Evolutionary conservation across 106 monocot species (phyloP).

Genomic region (Allium fistulosum): DNA sequence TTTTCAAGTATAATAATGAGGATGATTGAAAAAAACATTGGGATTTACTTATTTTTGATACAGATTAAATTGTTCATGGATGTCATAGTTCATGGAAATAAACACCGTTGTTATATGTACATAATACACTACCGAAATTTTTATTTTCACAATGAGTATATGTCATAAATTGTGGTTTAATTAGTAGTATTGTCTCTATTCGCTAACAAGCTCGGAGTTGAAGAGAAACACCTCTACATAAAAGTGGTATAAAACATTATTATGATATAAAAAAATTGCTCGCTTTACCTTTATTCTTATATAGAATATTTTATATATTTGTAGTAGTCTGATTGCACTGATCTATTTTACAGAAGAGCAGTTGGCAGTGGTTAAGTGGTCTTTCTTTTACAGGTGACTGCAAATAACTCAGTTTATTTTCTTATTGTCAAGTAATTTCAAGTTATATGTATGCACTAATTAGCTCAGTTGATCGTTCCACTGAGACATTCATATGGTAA

Average conservation of each 20-base stretch:
- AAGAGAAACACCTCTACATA: conserved; percentile 29
- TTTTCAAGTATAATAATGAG: too few species aligned
- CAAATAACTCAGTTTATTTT: background rate
- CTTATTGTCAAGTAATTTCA: background rate
- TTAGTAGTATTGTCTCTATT: background rate
- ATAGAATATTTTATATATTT: too few species aligned
- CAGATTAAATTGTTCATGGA: too few species aligned
- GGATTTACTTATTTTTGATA: too few species aligned
- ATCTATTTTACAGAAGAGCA: conserved; percentile 26
- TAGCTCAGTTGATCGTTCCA: background rate
- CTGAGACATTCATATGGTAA: background rate
- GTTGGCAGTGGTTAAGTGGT: conserved; percentile 36
- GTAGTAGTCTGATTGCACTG: too few species aligned
- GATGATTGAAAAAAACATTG: too few species aligned
- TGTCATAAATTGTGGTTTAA: too few species aligned
- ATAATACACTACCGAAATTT: too few species aligned
- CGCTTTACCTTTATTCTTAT: too few species aligned
- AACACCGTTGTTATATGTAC: too few species aligned
- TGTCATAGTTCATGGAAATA: too few species aligned
- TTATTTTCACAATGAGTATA: too few species aligned
- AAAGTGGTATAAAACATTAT: background rate
- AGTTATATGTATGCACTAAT: background rate
- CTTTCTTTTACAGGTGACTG: background rate
- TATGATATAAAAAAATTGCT: conserved; percentile 3
- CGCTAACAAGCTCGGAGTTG: conserved; percentile 25